phyloP scores from a whole-genome alignment of 2,329 filamentous ascomycete genomes.

The Fusarium sp. region DNA sequence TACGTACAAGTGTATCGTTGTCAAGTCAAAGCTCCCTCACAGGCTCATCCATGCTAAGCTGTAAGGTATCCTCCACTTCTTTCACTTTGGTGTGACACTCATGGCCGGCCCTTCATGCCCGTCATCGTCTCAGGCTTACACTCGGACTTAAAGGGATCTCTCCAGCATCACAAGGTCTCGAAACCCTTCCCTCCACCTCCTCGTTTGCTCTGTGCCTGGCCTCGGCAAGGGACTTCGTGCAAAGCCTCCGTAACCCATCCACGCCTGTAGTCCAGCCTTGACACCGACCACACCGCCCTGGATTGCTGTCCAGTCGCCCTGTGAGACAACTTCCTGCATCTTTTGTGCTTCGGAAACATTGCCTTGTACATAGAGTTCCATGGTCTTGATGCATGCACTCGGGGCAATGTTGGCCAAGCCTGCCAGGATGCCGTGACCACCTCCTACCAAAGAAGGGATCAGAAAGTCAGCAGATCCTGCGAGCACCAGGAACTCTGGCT shows the following conservation, averaged over 20 bases:
- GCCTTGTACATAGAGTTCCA: conserved; percentile 71
- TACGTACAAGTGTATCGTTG: not conserved
- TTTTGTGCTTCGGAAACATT: conserved; percentile 70
- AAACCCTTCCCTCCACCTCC: conserved; percentile 69
- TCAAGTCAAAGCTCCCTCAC: conserved; percentile 17
- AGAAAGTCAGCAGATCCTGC: conserved; percentile 81
- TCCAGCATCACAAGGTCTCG: conserved; percentile 65
- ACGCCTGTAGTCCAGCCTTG: conserved; percentile 75
- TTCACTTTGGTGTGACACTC: conserved; percentile 28
- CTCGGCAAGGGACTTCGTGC: conserved; percentile 53
- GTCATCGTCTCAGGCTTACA: conserved; percentile 41
- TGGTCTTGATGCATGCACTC: conserved; percentile 71
- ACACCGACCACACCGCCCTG: conserved; percentile 79
- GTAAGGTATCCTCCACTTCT: conserved; percentile 9
- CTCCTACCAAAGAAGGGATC: conserved; percentile 75
- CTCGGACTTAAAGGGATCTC: conserved; percentile 55
- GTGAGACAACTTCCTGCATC: conserved; percentile 74
- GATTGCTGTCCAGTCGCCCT: conserved; percentile 80
- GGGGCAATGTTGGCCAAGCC: conserved; percentile 80
- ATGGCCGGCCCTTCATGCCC: conserved; percentile 13
- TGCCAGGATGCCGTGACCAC: conserved; percentile 78
- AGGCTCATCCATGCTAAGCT: conserved; percentile 5
- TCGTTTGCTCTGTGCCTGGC: conserved; percentile 63
- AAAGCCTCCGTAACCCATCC: conserved; percentile 75
- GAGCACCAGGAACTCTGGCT: conserved; percentile 73